phyloP scores from a whole-genome alignment of 805 yeast genomes.

The Kurtzmaniella fragi region DNA sequence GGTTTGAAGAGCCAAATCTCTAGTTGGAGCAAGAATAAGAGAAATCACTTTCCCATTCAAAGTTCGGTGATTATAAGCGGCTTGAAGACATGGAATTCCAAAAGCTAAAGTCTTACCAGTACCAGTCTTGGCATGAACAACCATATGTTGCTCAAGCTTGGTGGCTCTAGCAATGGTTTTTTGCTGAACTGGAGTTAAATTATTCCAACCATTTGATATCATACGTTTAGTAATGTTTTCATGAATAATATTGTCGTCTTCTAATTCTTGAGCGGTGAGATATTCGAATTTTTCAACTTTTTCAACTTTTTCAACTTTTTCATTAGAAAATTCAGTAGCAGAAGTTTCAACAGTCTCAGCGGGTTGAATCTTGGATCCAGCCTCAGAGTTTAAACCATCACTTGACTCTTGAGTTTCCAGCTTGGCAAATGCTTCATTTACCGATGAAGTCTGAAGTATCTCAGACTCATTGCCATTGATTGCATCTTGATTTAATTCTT shows the following conservation, averaged over 20 bases:
- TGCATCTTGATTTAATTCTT: no score
- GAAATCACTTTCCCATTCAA: constrained; percentile 42
- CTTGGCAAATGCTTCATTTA: no score
- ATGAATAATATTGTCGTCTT: constrained; percentile 1
- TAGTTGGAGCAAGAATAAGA: constrained; percentile 79
- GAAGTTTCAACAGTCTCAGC: neutral
- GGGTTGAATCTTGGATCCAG: neutral
- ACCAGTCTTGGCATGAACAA: constrained; percentile 90
- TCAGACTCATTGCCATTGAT: no score
- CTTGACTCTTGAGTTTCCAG: no score
- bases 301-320: neutral
- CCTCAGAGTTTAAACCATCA: no score
- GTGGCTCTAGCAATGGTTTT: constrained; percentile 56
- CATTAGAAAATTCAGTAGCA: neutral
- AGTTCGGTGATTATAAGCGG: constrained; percentile 26
- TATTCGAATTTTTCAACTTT: neutral
- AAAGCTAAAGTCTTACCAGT: constrained; percentile 93
- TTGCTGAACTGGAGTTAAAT: constrained; percentile 67
- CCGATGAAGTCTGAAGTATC: no score
- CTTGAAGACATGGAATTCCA: constrained; percentile 72
- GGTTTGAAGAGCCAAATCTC: constrained; percentile 86
- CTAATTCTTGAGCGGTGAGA: neutral
- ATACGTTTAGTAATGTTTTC: constrained; percentile 25
- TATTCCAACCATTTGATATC: constrained; percentile 39
- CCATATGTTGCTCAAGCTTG: constrained; percentile 54